Base-by-base conservation (phyloP, 768 basidiomycete species). In the Coprinopsis cinerea region DNA sequence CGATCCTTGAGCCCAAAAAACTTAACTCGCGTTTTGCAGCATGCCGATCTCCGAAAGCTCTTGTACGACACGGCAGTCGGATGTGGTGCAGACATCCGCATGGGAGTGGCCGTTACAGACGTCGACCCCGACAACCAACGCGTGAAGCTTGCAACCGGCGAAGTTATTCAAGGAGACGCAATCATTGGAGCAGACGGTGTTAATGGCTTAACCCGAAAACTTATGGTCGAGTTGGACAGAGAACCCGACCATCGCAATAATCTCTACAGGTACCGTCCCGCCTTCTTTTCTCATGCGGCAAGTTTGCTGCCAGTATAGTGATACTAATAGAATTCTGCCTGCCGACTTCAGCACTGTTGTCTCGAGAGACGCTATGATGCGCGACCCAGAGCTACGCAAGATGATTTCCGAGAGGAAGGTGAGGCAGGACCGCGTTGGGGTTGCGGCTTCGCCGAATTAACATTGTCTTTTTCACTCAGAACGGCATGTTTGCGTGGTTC, bases 101-200 rank as follows among this genome's bases (percentile, higher is more conserved):
- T 70, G 15, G 63, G 67, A 26, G 48, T 61, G 15, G 61, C 42
- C 17, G 75, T 74, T 1, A 51, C 51, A 1, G 52, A 53, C 1
- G 52, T 70, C 20, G 64, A 71, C 42, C 43, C 61, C 14, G 45
- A 60, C 18, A 52, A 49, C 26, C 60, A 62, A 24, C 60, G 55
- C 34, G 70, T 74, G 6, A 68, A 58, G 0, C 54, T 72, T 3
- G 64, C 64, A 9, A 67, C 64, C 9, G 79, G 81, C 2, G 63
- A 71, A 30, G 64, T 60, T 10, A 45, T 80, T 11, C 60, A 51
- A 3, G 77, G 73, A 15, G 74, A 83, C 57, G 67, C 81, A 20
- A 68, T 83, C 49, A 63, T 83, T 44, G 81, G 80, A 13, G 79
- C 81, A 1, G 81, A 82, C 54, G 81, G 81, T 2, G 54, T 58